Percentiles rank a stretch among this genome's conserved stretches.
Conservation (phyloP, 2,329 filamentous ascomycete species). For the Verticillium isaacii region DNA sequence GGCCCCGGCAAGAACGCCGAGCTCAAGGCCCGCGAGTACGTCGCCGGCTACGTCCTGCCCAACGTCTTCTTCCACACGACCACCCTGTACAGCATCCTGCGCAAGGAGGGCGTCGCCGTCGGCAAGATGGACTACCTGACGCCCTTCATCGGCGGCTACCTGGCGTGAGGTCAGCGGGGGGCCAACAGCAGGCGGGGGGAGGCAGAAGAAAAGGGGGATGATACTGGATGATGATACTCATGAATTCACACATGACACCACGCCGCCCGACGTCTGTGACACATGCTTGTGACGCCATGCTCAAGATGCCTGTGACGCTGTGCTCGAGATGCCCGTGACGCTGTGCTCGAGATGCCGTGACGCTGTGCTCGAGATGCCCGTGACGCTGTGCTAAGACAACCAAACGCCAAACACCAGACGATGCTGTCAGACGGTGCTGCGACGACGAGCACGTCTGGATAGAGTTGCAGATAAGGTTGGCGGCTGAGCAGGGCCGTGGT, state of each 20-base stretch:
- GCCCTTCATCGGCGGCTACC: constrained; percentile 24
- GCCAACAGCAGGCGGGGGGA: neutral
- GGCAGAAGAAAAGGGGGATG: neutral
- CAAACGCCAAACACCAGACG: no score
- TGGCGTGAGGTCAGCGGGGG: constrained; percentile 1
- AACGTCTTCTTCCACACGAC: constrained; percentile 62
- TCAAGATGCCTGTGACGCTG: no score
- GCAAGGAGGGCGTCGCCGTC: constrained; percentile 56
- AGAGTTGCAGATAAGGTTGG: neutral
- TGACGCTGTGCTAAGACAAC: no score
- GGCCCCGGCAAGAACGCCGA: constrained; percentile 21
- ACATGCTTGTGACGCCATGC: no score
- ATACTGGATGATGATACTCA: no score
- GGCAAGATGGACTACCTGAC: constrained; percentile 54
- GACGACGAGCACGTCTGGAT: neutral
- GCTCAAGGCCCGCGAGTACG: constrained; percentile 32
- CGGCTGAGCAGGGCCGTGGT: neutral
- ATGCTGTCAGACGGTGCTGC: neutral
- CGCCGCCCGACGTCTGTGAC: no score
- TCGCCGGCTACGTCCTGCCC: constrained; percentile 44
- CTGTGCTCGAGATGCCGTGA: no score
- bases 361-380: no score
- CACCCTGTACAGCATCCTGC: constrained; percentile 56
- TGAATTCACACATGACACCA: no score
- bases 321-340: no score